phyloP scores from a whole-genome alignment of 257 asterid genomes.

The Solanum etuberosum region DNA sequence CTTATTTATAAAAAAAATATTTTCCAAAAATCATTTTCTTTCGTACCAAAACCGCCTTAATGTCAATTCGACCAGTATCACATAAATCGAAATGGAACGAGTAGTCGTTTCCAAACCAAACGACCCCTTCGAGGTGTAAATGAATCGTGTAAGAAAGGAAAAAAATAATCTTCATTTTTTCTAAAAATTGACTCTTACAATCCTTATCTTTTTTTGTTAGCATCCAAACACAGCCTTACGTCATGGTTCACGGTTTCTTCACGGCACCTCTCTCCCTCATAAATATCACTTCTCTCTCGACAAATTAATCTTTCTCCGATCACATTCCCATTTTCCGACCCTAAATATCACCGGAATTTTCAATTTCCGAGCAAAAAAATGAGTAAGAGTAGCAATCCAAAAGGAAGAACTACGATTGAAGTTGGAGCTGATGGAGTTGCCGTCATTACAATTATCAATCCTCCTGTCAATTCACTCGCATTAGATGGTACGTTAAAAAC shows the following conservation, averaged over 20 bases:
- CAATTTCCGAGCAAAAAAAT: neutral
- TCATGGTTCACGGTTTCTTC: neutral
- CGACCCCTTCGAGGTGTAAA: neutral
- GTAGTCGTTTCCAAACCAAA: neutral
- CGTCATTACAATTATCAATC: constrained; percentile 84
- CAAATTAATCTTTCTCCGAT: neutral
- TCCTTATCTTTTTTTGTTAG: neutral
- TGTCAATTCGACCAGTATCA: rapidly evolving
- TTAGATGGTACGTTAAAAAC: constrained; percentile 50
- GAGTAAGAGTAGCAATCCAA: neutral
- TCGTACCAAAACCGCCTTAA: rapidly evolving
- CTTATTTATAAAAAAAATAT: too few species aligned
- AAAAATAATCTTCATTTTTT: neutral
- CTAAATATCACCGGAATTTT: neutral
- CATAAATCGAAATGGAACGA: rapidly evolving
- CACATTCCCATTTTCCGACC: neutral
- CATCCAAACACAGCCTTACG: neutral
- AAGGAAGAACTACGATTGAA: constrained; percentile 76
- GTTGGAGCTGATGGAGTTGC: constrained; percentile 99
- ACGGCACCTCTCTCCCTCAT: neutral
- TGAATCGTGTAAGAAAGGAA: neutral
- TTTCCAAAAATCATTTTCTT: rapidly evolving
- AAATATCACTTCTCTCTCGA: neutral
- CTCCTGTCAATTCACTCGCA: constrained; percentile 96
- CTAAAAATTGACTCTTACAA: neutral